A percentile compares a stretch with the other conserved stretches of the same genome.
phyloP scores from a whole-genome alignment of 1,139 yeast species.

The Kodamaea derodonti region DNA sequence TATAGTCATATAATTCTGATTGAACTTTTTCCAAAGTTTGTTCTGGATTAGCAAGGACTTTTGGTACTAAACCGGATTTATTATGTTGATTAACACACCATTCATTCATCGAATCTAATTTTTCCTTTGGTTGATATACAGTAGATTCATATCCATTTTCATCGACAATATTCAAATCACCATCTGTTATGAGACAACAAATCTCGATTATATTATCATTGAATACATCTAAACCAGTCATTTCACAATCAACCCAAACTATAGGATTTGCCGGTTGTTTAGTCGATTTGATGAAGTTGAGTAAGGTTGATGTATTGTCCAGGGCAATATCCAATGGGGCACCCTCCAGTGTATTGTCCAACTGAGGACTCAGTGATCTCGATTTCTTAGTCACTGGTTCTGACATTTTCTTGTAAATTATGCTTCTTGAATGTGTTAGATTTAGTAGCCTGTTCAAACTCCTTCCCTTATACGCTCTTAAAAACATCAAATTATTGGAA shows the following conservation, averaged over 20 bases:
- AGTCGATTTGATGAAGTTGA: slow-evolving; percentile 4
- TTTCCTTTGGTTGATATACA: slow-evolving; percentile 62
- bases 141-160: slow-evolving; percentile 75
- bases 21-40: slow-evolving; percentile 62
- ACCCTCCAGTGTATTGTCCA: not conserved
- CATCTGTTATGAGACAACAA: slow-evolving; percentile 87
- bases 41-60: slow-evolving; percentile 52
- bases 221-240: slow-evolving; percentile 86
- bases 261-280: slow-evolving; percentile 17
- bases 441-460: no score
- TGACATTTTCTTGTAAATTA: not conserved
- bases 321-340: not conserved
- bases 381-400: slow-evolving; percentile 1
- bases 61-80: slow-evolving; percentile 69
- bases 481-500: slow-evolving; percentile 1
- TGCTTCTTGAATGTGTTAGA: not conserved
- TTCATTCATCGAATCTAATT: slow-evolving; percentile 69
- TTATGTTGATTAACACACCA: slow-evolving; percentile 89
- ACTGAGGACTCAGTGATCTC: not conserved
- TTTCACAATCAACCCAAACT: slow-evolving; percentile 82
- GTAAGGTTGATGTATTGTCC: not conserved
- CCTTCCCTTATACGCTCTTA: no score
- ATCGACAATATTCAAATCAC: slow-evolving; percentile 65
- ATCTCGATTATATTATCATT: slow-evolving; percentile 82
- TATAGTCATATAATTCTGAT: slow-evolving; percentile 56